phyloP scores from a whole-genome alignment of 257 asterid species.

The Jaltomata sinuosa region DNA sequence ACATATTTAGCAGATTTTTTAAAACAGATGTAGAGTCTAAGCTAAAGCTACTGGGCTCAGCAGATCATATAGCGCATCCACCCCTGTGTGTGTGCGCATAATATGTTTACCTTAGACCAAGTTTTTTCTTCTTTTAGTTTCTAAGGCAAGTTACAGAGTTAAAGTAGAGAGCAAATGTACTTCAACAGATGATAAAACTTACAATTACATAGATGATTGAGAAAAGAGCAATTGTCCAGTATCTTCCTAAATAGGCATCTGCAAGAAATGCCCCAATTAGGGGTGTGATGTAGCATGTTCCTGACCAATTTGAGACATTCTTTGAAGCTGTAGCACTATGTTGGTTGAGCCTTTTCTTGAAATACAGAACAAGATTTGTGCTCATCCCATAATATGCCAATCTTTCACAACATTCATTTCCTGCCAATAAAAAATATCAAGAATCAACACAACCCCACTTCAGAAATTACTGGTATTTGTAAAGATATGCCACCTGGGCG shows the following conservation, averaged over 20 bases:
- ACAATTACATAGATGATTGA: constrained; percentile 59
- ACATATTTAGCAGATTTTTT: background rate
- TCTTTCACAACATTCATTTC: background rate
- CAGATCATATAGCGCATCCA: too few species aligned
- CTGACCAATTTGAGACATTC: constrained; percentile 59
- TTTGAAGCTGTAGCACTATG: constrained; percentile 48
- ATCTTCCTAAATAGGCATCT: constrained; percentile 70
- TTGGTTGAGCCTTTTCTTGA: constrained; percentile 32
- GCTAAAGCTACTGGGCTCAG: background rate
- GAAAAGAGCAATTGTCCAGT: constrained; percentile 62
- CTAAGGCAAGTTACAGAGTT: background rate
- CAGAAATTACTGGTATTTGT: background rate
- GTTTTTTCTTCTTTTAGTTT: background rate
- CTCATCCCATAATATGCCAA: background rate
- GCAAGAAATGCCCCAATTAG: constrained; percentile 66
- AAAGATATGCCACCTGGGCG: too few species aligned
- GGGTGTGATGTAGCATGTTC: constrained; percentile 69
- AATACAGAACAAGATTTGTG: background rate
- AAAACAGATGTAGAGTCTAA: background rate
- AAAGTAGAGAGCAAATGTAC: background rate
- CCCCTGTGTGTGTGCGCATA: background rate
- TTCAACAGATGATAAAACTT: constrained; percentile 6
- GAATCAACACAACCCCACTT: background rate
- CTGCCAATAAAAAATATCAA: background rate
- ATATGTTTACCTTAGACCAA: background rate